phyloP scores from a whole-genome alignment of 164 flowering plant species.

The Dillenia suffruticosa region DNA sequence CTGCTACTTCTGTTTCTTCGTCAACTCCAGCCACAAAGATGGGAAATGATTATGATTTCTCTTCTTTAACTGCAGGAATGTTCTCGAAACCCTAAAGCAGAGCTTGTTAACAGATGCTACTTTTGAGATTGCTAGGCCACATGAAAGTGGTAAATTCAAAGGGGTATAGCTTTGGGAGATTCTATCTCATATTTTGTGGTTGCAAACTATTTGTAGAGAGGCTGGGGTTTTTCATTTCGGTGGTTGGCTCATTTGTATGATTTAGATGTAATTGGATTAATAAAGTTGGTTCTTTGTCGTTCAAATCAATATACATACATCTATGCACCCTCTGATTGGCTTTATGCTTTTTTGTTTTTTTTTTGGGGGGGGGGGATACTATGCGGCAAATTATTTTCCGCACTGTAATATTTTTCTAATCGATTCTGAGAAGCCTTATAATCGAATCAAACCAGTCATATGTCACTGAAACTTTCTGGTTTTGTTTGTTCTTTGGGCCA shows the following conservation, averaged over 20 bases:
- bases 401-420: no score
- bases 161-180: slow-evolving; percentile 19
- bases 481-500: no score
- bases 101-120: background rate
- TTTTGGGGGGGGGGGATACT: no score
- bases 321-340: no score
- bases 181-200: slow-evolving; percentile 17
- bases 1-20: slow-evolving; percentile 35
- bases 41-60: slow-evolving; percentile 56
- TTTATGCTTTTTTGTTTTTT: no score
- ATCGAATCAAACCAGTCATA: no score
- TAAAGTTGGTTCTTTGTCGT: slow-evolving; percentile 17
- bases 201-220: slow-evolving; percentile 40
- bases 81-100: slow-evolving; percentile 53
- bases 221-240: slow-evolving; percentile 15
- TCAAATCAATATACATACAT: background rate
- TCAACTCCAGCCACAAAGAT: slow-evolving; percentile 25
- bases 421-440: no score
- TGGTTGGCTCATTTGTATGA: slow-evolving; percentile 32
- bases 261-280: slow-evolving; percentile 19
- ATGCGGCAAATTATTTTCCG: no score
- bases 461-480: no score
- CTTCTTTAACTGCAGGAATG: slow-evolving; percentile 44
- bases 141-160: slow-evolving; percentile 17
- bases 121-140: slow-evolving; percentile 7